Conservation (phyloP, 176 grass and related monocot genomes). For the Tillandsia leiboldiana region DNA sequence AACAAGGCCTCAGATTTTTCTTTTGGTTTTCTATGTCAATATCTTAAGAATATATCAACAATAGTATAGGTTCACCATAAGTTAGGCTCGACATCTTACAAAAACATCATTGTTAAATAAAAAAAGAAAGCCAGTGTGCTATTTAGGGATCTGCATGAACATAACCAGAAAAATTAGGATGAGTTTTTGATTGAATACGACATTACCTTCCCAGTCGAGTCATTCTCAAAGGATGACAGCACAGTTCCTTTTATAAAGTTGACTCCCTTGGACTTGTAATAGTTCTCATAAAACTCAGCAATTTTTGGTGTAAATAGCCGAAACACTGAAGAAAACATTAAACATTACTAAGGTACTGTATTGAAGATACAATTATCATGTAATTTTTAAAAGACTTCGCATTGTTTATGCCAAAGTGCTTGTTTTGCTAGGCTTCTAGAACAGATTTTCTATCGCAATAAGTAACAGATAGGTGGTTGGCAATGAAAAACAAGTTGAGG, state of each 20-base stretch:
- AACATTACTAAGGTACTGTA: neutral
- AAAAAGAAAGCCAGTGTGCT: too few relatives aligned
- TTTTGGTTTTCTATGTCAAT: too few relatives aligned
- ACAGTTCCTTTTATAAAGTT: conserved; percentile 85
- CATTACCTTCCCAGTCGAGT: conserved; percentile 50
- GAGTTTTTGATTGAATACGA: conserved; percentile 4
- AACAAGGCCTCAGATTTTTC: too few relatives aligned
- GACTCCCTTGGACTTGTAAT: conserved; percentile 64
- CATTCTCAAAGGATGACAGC: conserved; percentile 75
- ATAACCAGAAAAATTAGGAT: neutral
- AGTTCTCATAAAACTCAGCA: conserved; percentile 88
- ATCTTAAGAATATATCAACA: too few relatives aligned
- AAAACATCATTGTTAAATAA: too few relatives aligned
- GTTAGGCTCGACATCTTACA: too few relatives aligned
- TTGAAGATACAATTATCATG: neutral
- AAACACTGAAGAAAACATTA: conserved; percentile 48
- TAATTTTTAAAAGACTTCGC: neutral
- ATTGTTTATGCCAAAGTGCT: neutral
- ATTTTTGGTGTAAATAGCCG: conserved; percentile 76
- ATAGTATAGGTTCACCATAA: too few relatives aligned
- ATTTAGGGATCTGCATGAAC: neutral
- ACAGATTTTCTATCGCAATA: too few relatives aligned
- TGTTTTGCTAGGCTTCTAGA: neutral
- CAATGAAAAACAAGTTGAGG: too few relatives aligned
- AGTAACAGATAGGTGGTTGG: too few relatives aligned